Evolutionary conservation across 1,139 yeast species (phyloP), one percentile per base, ranked within the genome.

Genomic region (Hanseniaspora sp.): DNA sequence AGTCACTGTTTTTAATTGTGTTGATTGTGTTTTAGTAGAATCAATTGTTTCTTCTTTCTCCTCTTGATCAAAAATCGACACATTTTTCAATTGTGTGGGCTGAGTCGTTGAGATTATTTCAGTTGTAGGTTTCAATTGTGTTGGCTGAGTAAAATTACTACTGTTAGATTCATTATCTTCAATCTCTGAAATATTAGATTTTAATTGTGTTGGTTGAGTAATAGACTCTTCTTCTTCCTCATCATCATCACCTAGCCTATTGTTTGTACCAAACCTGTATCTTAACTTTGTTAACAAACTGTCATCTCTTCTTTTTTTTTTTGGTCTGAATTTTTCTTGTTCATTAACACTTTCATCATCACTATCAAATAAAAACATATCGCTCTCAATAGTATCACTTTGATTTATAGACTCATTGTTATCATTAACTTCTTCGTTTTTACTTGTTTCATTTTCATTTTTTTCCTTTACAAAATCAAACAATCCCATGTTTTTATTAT

Each of bases 351-450:
- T 44, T 37, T 51, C 53, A 37, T 51, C 53, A 29, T 51, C 53
- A 51, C 53, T 51, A n/a, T 51, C 53, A 44, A 51, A 51, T 13
- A 51, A 34, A 28, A 51, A 51, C 7, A 51, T 29, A 15, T 38
- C 38, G 17, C 31, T 23, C 3, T 29, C 42, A 15, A 15, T 6
- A 7, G n/a, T 11, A 11, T n/a, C n/a, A 11, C 17, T 28, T 39
- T 17, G 15, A 39, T 31, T 35, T 7, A 23, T 17, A 1, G 40
- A 18, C 13, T 43, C 38, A 30, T 30, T 38, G 13, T 42, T 31
- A 28, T 18, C 13, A 6, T 39, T 9, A 9, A 9, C 42, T 17
- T 9, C 29, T 17, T 17, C 29, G 2, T 17, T 17, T 7, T 17
- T 23, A 5, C 35, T 40, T 12, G 48, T 34, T 39, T 33, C 34